Conservation (phyloP, 2,329 filamentous ascomycete genomes). For the Purpureocillium takamizusanense region DNA sequence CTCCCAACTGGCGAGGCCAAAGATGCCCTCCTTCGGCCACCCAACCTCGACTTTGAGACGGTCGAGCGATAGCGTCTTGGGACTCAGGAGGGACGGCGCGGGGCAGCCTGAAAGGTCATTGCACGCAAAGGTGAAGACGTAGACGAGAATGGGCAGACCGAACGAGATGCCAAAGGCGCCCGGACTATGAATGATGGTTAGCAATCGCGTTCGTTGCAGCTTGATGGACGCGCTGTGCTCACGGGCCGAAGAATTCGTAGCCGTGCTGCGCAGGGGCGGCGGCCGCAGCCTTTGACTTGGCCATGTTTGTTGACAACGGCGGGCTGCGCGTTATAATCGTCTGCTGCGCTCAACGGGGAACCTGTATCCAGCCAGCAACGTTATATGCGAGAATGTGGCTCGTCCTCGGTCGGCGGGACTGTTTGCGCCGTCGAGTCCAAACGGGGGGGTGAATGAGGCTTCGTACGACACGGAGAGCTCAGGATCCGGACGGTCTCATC, state of each 20-base stretch:
- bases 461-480: conserved; percentile 8
- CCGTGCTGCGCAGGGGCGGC: conserved; percentile 24
- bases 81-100: conserved; percentile 68
- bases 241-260: conserved; percentile 46
- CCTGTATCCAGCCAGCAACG: not conserved
- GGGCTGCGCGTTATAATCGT: no score
- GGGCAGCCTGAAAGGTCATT: conserved; percentile 92
- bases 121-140: conserved; percentile 74
- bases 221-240: conserved; percentile 12
- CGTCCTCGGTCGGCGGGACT: not conserved
- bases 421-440: not conserved
- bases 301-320: conserved; percentile 16
- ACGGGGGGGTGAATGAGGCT: no score
- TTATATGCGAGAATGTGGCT: not conserved
- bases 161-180: conserved; percentile 73
- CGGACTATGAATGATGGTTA: conserved; percentile 37
- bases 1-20: conserved; percentile 60
- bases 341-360: not conserved
- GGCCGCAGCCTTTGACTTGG: conserved; percentile 17
- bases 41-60: conserved; percentile 71
- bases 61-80: conserved; percentile 60
- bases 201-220: not conserved
- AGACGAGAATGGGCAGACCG: conserved; percentile 69
- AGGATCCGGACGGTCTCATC: conserved; percentile 17
- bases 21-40: conserved; percentile 66